These are phyloP conservation scores for Dactylellina parvicollis DNA, from an alignment of 2,329 filamentous ascomycete genomes.

Conservation along the genomic window DNA sequence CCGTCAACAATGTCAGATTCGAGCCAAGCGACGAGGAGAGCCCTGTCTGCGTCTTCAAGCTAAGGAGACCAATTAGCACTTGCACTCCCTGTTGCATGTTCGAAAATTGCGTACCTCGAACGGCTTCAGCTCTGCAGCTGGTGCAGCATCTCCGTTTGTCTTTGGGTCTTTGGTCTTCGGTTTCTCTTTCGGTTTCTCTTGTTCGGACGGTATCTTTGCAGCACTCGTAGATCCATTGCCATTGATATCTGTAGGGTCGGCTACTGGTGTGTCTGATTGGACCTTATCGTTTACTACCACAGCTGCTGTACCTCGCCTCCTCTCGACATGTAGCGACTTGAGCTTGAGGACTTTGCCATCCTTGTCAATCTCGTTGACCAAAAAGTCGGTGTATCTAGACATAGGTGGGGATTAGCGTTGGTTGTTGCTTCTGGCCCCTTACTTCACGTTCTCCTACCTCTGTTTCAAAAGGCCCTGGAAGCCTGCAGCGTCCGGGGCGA, in stretches of 20 bases:
- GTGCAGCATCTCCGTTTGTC: not conserved
- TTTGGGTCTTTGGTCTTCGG: conserved; percentile 13
- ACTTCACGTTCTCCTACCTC: conserved; percentile 62
- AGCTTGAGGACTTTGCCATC: conserved; percentile 81
- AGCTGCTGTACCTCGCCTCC: conserved; percentile 27
- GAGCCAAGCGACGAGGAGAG: conserved; percentile 65
- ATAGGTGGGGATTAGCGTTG: conserved; percentile 14
- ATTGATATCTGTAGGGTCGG: conserved; percentile 35
- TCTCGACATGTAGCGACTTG: conserved; percentile 62
- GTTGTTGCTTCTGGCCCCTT: conserved; percentile 7
- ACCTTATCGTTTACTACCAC: conserved; percentile 28
- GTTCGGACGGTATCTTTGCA: conserved; percentile 6
- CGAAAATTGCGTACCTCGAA: conserved; percentile 26
- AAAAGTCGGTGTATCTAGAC: conserved; percentile 83
- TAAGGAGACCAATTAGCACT: conserved; percentile 16
- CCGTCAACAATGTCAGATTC: conserved; percentile 65
- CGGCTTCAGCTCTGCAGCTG: not conserved
- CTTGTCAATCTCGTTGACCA: conserved; percentile 86
- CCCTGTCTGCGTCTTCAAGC: conserved; percentile 62
- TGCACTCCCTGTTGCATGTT: not conserved
- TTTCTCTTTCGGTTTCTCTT: conserved; percentile 17
- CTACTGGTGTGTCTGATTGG: conserved; percentile 45
- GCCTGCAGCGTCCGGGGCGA: conserved; percentile 68
- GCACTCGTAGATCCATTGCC: conserved; percentile 14
- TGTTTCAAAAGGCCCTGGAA: conserved; percentile 76